Evolutionary conservation across 2,329 filamentous ascomycete genomes (phyloP), one percentile per base, ranked within the genome.

Genomic region (Anthostomella pinea): DNA sequence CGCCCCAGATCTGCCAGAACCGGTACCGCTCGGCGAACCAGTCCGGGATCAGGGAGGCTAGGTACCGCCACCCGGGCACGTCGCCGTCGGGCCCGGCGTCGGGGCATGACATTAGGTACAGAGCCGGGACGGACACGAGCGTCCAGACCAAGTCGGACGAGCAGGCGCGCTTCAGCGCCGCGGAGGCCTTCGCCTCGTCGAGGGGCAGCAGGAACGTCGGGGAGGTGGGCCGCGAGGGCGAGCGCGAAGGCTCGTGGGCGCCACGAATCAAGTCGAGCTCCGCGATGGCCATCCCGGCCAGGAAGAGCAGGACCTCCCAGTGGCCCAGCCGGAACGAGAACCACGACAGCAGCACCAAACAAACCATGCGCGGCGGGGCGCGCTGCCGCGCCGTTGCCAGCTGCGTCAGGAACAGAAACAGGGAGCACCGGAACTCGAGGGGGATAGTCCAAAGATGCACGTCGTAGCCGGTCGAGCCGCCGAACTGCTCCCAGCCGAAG

Each of bases 381-480:
- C 65, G 64, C 20, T 77, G 53, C 17, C 70, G 63, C 5, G 71
- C 70, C 8, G 72, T 67, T 14, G 66, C 75, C 4, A 78, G 41
- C 15, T 78, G 57, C 9, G 67, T 64, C 6, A 79, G 57, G 54
- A 80, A 81, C 8, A 81, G 65, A 39, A 75, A 65, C 53, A 81
- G 68, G 3, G 74, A 78, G 54, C 71, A 75, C 41, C 72, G 66
- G 50, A 77, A 79, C 54, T 81, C 77, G 30, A 79, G 68, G 3
- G 77, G 77, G 27, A 81, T 80, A 5, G 78, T 81, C 77, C 77
- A 81, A 16, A 81, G 58, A 43, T 81, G 77, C 17, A 75, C 66
- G 49, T 80, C 75, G 49, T 79, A 77, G 15, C 57, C 64, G 56
- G 66, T 73, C 25, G 62, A 68, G 36, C 70, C 72, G 11, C 65